Evolutionary conservation across 495 filamentous ascomycete genomes (phyloP).

Genomic region (Parathielavia appendiculata): DNA sequence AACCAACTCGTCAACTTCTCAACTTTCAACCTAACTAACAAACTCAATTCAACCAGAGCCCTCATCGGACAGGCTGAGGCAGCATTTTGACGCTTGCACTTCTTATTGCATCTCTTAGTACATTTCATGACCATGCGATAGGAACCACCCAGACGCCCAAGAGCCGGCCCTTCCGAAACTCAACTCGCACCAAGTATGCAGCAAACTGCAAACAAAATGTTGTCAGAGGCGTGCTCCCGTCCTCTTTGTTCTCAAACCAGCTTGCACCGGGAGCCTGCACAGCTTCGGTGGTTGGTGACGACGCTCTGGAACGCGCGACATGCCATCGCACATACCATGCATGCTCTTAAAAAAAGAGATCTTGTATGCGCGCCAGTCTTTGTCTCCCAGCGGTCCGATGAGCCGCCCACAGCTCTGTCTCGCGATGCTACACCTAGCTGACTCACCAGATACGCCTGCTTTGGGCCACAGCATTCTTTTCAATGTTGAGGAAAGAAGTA

Average conservation of each 20-base stretch:
- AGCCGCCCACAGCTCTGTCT: slow-evolving; percentile 28
- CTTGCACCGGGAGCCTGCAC: slow-evolving; percentile 2
- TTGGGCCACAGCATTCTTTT: slow-evolving; percentile 22
- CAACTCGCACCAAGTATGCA: background rate
- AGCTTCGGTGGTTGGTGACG: slow-evolving; percentile 3
- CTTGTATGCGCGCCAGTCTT: slow-evolving; percentile 17
- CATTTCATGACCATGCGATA: background rate
- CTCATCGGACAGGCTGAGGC: background rate
- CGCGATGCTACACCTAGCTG: slow-evolving; percentile 25
- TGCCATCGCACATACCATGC: slow-evolving; percentile 2
- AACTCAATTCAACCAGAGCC: background rate
- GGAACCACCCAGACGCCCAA: background rate
- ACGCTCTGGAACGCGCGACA: slow-evolving; percentile 12
- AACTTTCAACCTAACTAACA: background rate
- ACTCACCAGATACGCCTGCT: slow-evolving; percentile 26
- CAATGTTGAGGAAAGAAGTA: slow-evolving; percentile 21
- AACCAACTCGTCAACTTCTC: background rate
- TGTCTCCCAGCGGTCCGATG: slow-evolving; percentile 16
- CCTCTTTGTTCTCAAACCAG: slow-evolving; percentile 17
- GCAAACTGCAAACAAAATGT: slow-evolving; percentile 7
- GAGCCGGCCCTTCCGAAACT: background rate
- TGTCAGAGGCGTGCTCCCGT: slow-evolving; percentile 16
- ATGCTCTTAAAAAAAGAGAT: background rate
- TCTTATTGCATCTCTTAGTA: background rate
- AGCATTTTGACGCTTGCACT: background rate